A percentile compares a stretch with the other conserved stretches of the same genome.
These are phyloP conservation scores for Acacia acuminata DNA, from an alignment of 306 rosid genomes.

Conservation along the genomic window DNA sequence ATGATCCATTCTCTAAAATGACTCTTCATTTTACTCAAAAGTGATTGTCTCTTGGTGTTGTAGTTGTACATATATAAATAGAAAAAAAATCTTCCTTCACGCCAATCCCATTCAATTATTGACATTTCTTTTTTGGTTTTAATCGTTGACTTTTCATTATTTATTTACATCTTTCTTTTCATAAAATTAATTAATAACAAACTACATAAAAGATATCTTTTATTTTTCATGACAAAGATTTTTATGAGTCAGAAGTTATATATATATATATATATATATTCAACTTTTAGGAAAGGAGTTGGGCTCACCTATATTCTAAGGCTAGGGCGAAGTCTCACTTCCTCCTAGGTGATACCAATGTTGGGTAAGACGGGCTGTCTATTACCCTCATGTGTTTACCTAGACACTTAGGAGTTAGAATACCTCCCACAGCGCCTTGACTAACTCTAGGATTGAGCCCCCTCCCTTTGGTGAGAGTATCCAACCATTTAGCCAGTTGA, in stretches of 20 bases:
- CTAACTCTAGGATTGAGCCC: too few species aligned
- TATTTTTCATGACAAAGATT: neutral
- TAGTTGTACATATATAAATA: neutral
- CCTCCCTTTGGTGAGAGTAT: too few species aligned
- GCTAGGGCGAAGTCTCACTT: too few species aligned
- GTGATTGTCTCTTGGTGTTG: neutral
- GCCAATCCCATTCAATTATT: neutral
- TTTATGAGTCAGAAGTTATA: neutral
- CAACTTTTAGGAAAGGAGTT: too few species aligned
- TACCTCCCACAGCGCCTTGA: too few species aligned
- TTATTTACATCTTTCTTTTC: neutral
- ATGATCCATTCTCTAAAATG: neutral
- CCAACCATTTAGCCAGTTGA: too few species aligned
- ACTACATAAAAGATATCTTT: neutral
- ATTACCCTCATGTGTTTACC: too few species aligned
- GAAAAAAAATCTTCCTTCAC: neutral
- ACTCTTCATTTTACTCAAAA: neutral
- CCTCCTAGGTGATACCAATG: too few species aligned
- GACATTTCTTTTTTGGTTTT: neutral
- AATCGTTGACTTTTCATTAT: neutral
- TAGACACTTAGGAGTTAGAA: too few species aligned
- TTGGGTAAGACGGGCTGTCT: too few species aligned
- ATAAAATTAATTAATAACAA: neutral
- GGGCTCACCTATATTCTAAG: too few species aligned
- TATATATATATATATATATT: too few species aligned